Percentiles rank a stretch among this genome's conserved stretches.
Conservation (phyloP, 192 early-diverging fungal genomes). For the Mortierella claussenii region DNA sequence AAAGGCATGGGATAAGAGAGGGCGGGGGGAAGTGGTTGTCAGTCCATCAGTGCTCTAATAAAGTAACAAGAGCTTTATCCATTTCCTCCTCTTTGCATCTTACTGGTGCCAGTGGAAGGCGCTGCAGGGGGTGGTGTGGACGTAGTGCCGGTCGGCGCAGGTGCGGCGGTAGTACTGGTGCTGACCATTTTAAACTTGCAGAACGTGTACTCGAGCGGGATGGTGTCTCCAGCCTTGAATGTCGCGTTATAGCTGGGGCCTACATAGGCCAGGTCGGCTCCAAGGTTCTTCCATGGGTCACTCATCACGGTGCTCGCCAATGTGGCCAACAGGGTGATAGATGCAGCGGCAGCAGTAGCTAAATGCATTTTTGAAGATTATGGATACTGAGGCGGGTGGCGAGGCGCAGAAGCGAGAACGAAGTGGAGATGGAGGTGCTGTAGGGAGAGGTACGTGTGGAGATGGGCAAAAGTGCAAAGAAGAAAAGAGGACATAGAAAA, state of each 20-base stretch:
- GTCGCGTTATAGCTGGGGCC: conserved; percentile 39
- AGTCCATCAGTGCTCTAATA: not conserved
- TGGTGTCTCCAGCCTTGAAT: conserved; percentile 51
- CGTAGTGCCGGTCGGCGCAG: not conserved
- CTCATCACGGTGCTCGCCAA: conserved; percentile 25
- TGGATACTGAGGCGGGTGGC: too few relatives aligned
- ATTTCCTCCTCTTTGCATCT: not conserved
- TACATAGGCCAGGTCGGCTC: conserved; percentile 35
- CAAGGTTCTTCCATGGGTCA: conserved; percentile 34
- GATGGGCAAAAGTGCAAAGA: conserved; percentile 48
- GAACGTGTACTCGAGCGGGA: conserved; percentile 47
- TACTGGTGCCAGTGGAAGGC: not conserved
- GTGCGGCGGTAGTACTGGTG: conserved; percentile 15
- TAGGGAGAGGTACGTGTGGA: too few relatives aligned
- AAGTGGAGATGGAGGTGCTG: too few relatives aligned
- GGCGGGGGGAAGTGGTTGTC: not conserved
- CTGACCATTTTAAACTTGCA: conserved; percentile 18
- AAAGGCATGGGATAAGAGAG: not conserved
- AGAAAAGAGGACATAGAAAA: conserved; percentile 14
- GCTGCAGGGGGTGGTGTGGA: not conserved
- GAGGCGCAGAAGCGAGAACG: too few relatives aligned
- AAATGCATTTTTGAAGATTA: conserved; percentile 49
- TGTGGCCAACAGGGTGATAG: conserved; percentile 17
- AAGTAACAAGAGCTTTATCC: not conserved
- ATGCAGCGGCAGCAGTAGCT: conserved; percentile 12